These are phyloP conservation scores for Ophiostoma himal-ulmi DNA, from an alignment of 2,329 filamentous ascomycete species.

Conservation along the genomic window DNA sequence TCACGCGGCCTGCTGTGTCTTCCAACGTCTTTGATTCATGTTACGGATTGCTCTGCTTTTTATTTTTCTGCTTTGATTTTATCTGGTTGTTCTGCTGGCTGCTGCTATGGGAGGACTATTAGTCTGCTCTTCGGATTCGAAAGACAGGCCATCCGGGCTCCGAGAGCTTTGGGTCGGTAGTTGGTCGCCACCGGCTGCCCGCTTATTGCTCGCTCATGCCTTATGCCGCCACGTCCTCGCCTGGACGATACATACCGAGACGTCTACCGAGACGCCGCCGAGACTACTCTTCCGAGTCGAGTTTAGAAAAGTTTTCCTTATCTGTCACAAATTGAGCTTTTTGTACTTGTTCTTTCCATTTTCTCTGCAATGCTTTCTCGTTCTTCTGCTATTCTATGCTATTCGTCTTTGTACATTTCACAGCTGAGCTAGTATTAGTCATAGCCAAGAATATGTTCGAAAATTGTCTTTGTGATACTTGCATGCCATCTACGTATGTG, in stretches of 20 bases:
- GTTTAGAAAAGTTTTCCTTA: conserved; percentile 3
- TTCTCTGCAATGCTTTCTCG: neutral
- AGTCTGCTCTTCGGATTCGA: neutral
- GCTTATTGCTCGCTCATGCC: neutral
- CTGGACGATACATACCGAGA: neutral
- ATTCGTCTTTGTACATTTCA: neutral
- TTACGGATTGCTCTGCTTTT: too few relatives aligned
- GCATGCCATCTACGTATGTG: too few relatives aligned
- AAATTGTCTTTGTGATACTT: neutral
- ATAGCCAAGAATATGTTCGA: conserved; percentile 4
- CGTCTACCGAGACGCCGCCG: neutral
- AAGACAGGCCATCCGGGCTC: neutral
- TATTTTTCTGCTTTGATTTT: too few relatives aligned
- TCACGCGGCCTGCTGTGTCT: neutral
- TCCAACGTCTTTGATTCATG: too few relatives aligned
- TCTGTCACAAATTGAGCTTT: neutral
- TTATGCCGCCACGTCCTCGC: neutral
- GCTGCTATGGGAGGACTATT: too few relatives aligned
- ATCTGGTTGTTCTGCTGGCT: neutral
- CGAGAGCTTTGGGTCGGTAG: neutral
- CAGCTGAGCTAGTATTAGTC: neutral
- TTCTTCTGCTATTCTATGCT: neutral
- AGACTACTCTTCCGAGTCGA: neutral
- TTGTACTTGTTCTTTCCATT: neutral
- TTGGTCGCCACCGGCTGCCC: neutral